Conservation (phyloP, 2,329 filamentous ascomycete genomes). For the Tolypocladium tropicale region DNA sequence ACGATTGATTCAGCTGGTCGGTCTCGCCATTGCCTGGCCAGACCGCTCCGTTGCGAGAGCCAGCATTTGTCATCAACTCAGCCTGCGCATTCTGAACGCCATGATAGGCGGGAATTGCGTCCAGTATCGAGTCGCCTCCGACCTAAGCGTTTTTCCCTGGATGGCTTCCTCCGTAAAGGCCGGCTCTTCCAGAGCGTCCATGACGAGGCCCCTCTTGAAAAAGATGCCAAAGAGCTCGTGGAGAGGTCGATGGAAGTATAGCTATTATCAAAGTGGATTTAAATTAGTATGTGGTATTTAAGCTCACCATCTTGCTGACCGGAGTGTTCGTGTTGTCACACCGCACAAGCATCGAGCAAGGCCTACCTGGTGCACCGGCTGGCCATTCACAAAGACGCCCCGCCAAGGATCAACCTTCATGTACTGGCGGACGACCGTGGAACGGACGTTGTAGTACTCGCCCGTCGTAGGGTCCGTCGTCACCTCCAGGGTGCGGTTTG, state of each 20-base stretch:
- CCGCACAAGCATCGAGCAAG: no score
- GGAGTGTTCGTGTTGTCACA: no score
- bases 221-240: conserved; percentile 32
- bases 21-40: no score
- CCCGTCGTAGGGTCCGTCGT: conserved; percentile 23
- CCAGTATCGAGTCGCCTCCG: conserved; percentile 27
- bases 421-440: conserved; percentile 30
- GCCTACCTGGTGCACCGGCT: conserved; percentile 22
- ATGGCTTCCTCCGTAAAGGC: conserved; percentile 27
- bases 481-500: conserved; percentile 27
- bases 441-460: conserved; percentile 20
- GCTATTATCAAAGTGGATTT: conserved; percentile 7
- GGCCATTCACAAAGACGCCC: conserved; percentile 24
- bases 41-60: no score
- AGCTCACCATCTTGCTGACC: not conserved
- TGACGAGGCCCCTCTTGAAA: conserved; percentile 27
- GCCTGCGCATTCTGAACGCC: conserved; percentile 7
- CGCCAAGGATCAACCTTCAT: conserved; percentile 27
- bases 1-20: no score
- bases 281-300: not conserved
- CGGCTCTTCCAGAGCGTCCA: conserved; percentile 37
- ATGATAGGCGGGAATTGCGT: conserved; percentile 24
- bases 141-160: conserved; percentile 11
- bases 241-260: conserved; percentile 34
- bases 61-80: not conserved